Base-by-base conservation (phyloP, 2,329 filamentous ascomycete genomes). In the Dothistroma pini region DNA sequence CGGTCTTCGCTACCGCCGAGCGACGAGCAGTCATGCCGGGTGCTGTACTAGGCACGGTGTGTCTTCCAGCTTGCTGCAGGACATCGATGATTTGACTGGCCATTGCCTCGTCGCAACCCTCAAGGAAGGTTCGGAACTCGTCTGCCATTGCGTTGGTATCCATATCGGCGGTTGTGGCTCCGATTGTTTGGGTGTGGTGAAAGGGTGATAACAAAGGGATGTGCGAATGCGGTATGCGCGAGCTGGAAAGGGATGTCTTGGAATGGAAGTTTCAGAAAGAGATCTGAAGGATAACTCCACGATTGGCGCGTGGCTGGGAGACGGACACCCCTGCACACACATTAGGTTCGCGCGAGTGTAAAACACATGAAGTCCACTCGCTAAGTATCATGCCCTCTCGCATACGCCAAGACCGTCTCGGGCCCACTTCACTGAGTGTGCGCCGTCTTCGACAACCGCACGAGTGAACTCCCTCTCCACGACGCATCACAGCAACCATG, bases 181-280 rank as follows among this genome's bases (percentile, higher is more conserved):
- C 61, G 62, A 64, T 68, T 63, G 65, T 62, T 68, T 67, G 66
- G 61, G 60, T 56, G 59, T 64, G 62, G 62, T 65, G 60, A 67
- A 66, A 66, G 62, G 56, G 57, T 56, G 56, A 61, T 63, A 65
- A 69, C 64, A 67, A 70, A 71, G 61, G 63, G 58, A 65, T 68
- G 66, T 65, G 65, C 67, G 63, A 66, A 66, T 59, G 66, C 61
- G 63, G 66, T 52, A 62, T 65, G 62, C 55, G 61, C 49, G 59
- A 62, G 51, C 53, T 53, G 51, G 64, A 60, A 56, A 62, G 64
- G 41, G 41, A 29, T n/a, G n/a, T n/a, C n/a, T n/a, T n/a, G n/a
- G n/a, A n/a, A n/a, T n/a, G n/a, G n/a, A n/a, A n/a, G n/a, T n/a
- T n/a, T n/a, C n/a, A n/a, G n/a, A n/a, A n/a, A n/a, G n/a, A n/a